phyloP scores from a whole-genome alignment of 768 basidiomycete genomes.

The Lactarius vividus region DNA sequence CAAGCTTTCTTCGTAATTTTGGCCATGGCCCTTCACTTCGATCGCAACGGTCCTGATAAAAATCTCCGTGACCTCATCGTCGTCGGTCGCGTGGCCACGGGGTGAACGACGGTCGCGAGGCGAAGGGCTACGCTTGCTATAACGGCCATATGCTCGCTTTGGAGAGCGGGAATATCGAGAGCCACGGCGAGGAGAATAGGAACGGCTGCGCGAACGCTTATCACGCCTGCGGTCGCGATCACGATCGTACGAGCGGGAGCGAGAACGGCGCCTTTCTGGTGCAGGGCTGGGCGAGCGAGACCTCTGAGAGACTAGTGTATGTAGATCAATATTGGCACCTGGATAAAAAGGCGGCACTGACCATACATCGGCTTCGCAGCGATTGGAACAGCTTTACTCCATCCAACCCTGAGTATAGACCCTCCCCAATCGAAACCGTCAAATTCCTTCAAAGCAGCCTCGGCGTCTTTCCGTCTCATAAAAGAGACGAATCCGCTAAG shows the following conservation, averaged over 20 bases:
- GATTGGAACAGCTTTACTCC: slow-evolving; percentile 95
- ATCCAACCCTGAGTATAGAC: slow-evolving; percentile 80
- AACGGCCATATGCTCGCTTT: slow-evolving; percentile 35
- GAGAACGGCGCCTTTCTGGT: slow-evolving; percentile 37
- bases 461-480: slow-evolving; percentile 92
- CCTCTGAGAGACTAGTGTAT: slow-evolving; percentile 19
- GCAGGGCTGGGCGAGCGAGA: slow-evolving; percentile 35
- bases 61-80: slow-evolving; percentile 72
- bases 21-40: slow-evolving; percentile 79
- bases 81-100: slow-evolving; percentile 42
- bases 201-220: slow-evolving; percentile 35
- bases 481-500: slow-evolving; percentile 96
- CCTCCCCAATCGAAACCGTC: slow-evolving; percentile 97
- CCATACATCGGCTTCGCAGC: slow-evolving; percentile 79
- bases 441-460: slow-evolving; percentile 80
- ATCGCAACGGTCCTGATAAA: slow-evolving; percentile 87
- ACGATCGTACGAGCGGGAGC: slow-evolving; percentile 34
- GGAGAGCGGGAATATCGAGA: slow-evolving; percentile 42
- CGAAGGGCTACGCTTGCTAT: slow-evolving; percentile 45
- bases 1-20: slow-evolving; percentile 70
- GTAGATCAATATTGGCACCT: not conserved
- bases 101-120: slow-evolving; percentile 41
- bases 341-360: slow-evolving; percentile 36
- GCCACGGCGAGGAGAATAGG: slow-evolving; percentile 41
- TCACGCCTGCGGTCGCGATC: slow-evolving; percentile 35